Conservation (phyloP, 2,329 filamentous ascomycete genomes). For the Coniochaeta sp. region DNA sequence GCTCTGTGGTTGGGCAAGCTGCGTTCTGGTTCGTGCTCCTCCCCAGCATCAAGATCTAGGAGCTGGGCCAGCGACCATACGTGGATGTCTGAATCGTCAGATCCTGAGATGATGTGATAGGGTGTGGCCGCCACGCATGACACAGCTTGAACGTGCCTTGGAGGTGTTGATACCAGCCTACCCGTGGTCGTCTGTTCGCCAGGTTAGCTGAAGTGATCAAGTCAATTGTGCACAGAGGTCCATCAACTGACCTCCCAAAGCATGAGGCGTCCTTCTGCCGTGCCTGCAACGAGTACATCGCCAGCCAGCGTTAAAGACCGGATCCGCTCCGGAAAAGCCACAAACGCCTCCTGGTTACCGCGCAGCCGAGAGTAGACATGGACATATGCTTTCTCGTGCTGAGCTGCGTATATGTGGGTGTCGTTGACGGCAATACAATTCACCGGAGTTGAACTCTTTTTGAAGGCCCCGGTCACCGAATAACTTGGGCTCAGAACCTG, state of each 20-base stretch:
- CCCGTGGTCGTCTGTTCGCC: constrained; percentile 63
- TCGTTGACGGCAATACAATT: constrained; percentile 75
- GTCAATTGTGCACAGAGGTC: background rate
- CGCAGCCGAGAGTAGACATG: constrained; percentile 84
- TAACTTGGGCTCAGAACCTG: constrained; percentile 75
- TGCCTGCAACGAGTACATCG: constrained; percentile 72
- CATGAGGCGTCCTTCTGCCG: constrained; percentile 76
- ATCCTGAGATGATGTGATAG: constrained; percentile 69
- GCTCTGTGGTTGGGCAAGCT: constrained; percentile 73
- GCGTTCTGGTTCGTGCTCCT: constrained; percentile 61
- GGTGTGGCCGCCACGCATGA: constrained; percentile 67
- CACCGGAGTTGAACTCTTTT: constrained; percentile 78
- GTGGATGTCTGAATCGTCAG: constrained; percentile 81
- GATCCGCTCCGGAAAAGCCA: constrained; percentile 84
- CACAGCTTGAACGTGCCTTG: constrained; percentile 73
- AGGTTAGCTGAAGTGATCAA: background rate
- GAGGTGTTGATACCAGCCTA: constrained; percentile 65
- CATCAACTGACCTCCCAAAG: constrained; percentile 72
- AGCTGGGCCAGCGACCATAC: constrained; percentile 81
- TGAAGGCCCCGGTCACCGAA: constrained; percentile 71
- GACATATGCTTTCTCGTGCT: constrained; percentile 84
- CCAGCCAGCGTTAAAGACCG: constrained; percentile 67
- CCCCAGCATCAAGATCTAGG: constrained; percentile 49
- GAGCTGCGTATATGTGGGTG: constrained; percentile 84
- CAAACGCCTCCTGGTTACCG: constrained; percentile 79